A percentile compares a stretch with the other conserved stretches of the same genome.
Evolutionary conservation across 495 filamentous ascomycete genomes (phyloP).

Genomic region (Penicillium odoratum): DNA sequence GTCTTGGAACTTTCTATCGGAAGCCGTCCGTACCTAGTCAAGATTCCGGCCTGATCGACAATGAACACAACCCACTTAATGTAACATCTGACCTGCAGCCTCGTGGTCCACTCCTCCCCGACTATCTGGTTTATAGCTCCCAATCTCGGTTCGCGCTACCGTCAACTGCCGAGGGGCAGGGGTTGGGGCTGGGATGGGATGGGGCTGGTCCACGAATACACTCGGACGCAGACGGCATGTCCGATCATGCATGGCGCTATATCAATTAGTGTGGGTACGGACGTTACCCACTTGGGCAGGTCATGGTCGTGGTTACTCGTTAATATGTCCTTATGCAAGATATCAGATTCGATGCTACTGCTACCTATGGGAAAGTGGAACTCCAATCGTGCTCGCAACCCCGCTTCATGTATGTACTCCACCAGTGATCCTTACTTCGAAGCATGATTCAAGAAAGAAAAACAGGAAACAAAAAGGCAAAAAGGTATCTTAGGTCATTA

Average conservation of each 20-base stretch:
- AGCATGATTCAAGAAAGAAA: not conserved
- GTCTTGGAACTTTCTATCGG: not conserved
- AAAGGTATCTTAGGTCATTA: slow-evolving; percentile 4
- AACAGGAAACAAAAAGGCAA: not conserved
- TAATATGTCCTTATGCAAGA: slow-evolving; percentile 1
- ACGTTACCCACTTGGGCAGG: slow-evolving; percentile 17
- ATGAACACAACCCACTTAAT: not conserved
- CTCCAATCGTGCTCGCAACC: not conserved
- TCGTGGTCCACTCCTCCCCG: slow-evolving; percentile 3
- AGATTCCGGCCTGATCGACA: not conserved
- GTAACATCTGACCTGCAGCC: slow-evolving; percentile 14
- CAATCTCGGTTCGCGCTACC: not conserved
- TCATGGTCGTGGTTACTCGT: slow-evolving; percentile 2
- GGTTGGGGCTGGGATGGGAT: not conserved
- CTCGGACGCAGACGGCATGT: slow-evolving; percentile 20
- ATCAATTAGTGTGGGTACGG: slow-evolving; percentile 8
- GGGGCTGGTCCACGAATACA: slow-evolving; percentile 2
- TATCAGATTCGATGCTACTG: not conserved
- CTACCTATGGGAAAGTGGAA: not conserved
- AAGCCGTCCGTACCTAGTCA: not conserved
- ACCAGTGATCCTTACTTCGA: not conserved
- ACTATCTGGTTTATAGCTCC: slow-evolving; percentile 1
- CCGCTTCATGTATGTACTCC: not conserved
- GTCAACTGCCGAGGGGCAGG: not conserved
- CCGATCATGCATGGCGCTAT: slow-evolving; percentile 26